Conservation (phyloP, 805 yeast genomes). For the Yarrowia sp. region DNA sequence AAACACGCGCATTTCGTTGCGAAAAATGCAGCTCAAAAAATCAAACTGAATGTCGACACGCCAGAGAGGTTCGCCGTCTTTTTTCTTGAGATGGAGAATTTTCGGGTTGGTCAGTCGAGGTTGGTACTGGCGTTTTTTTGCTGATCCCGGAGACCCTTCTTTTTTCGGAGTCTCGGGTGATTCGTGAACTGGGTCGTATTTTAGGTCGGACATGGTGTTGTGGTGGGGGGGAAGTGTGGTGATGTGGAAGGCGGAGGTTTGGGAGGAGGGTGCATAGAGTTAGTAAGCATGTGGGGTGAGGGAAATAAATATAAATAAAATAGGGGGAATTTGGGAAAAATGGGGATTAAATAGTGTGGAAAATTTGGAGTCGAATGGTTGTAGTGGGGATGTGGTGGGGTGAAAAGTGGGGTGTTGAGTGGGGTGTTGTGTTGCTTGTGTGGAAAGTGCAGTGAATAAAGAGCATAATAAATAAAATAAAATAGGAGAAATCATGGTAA, state of each 20-base stretch:
- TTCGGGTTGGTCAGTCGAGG: conserved; percentile 33
- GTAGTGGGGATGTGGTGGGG: too few relatives aligned
- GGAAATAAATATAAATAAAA: too few relatives aligned
- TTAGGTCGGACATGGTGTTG: conserved; percentile 2
- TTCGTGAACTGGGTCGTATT: conserved; percentile 26
- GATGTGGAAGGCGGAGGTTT: not conserved
- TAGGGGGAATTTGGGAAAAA: too few relatives aligned
- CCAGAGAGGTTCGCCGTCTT: conserved; percentile 91
- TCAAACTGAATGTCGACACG: conserved; percentile 83
- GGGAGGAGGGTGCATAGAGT: not conserved
- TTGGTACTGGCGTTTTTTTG: conserved; percentile 16
- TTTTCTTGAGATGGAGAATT: conserved; percentile 60
- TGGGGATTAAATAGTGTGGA: too few relatives aligned
- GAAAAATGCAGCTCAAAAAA: conserved; percentile 63
- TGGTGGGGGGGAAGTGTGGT: not conserved
- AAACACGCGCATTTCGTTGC: conserved; percentile 63
- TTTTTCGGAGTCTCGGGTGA: conserved; percentile 24
- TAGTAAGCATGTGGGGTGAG: not conserved
- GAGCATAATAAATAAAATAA: too few relatives aligned
- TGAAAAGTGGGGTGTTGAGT: too few relatives aligned
- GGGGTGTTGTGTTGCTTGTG: too few relatives aligned
- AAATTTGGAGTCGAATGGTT: too few relatives aligned
- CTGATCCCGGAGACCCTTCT: not conserved
- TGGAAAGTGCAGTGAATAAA: too few relatives aligned
- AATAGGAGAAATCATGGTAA: too few relatives aligned